Evolutionary conservation across 257 asterid genomes (phyloP), one percentile per base, ranked within the genome.

Genomic region (Penstemon newberryi): DNA sequence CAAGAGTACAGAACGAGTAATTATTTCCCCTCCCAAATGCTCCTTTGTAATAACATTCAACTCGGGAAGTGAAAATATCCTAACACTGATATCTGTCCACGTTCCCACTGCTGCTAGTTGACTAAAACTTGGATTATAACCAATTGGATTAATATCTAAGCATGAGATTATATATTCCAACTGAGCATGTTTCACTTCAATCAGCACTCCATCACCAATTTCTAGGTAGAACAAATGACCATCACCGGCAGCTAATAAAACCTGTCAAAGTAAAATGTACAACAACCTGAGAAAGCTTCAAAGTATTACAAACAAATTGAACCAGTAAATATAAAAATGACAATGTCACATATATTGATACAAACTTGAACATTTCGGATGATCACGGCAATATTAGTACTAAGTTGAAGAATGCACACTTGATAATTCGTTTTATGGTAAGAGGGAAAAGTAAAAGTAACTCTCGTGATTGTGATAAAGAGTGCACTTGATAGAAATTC

Each of bases 1-100:
- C 56, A 94, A 74, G 38, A 94, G 96, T 63, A 94, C 99, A 69
- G 99, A 94, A 51, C 97, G 99, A 73, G 99, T 96, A 77, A 94
- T 94, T 33, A 94, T 91, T 80, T 94, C 97, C 72, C 99, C 99
- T 74, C 99, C 99, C 82, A 94, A 81, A 64, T 62, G 86, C 84
- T 89, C 99, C 89, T 86, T 94, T 12, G 86, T 94, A 39, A 94
- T 67, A 74, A 84, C 90, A 79, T 83, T 91, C 85, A 94, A 69
- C 63, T 89, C 97, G 1, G 97, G 99, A 78, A 94, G 96, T 43
- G 96, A 94, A 72, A 73, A 82, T 78, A 80, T 85, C 77, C 88
- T 74, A 63, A 85, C 85, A 74, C 96, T 94, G 72, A 91, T 91
- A 83, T 91, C 99, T n/a, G 90, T 91, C 99, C 99, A 94, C 97